Evolutionary conservation across 1,139 yeast species (phyloP).

Genomic region (Arxiozyma slooffiae): DNA sequence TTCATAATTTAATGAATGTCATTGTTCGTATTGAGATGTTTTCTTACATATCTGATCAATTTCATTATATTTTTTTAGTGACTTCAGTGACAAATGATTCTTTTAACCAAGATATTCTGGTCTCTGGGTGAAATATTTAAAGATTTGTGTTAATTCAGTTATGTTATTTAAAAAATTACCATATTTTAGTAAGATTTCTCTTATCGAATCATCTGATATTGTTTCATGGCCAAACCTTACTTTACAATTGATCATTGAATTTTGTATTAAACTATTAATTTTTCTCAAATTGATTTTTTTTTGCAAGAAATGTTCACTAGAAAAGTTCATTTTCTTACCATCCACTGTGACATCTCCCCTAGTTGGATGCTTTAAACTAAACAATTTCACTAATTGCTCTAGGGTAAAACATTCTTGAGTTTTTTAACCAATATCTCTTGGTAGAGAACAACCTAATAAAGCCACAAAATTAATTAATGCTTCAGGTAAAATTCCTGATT

Average conservation of each 20-base stretch:
- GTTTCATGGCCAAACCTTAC: conserved; percentile 9
- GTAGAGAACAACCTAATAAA: conserved; percentile 90
- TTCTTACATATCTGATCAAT: conserved; percentile 15
- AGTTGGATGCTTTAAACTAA: conserved; percentile 58
- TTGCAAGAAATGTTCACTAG: conserved; percentile 60
- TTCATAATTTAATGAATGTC: conserved; percentile 11
- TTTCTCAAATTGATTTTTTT: conserved; percentile 33
- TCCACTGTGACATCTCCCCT: conserved; percentile 92
- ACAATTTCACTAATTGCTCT: conserved; percentile 40
- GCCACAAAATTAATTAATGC: conserved; percentile 83
- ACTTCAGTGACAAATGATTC: conserved; percentile 14
- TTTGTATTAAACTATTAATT: conserved; percentile 32
- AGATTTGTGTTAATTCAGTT: conserved; percentile 39
- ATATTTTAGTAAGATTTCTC: conserved; percentile 20
- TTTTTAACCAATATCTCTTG: conserved; percentile 42
- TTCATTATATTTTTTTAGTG: conserved; percentile 9
- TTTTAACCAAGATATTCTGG: conserved; percentile 30
- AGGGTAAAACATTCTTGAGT: conserved; percentile 55
- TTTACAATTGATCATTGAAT: conserved; percentile 23
- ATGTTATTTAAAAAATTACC: conserved; percentile 38
- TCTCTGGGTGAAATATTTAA: conserved; percentile 41
- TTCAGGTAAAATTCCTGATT: conserved; percentile 67
- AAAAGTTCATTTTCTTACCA: conserved; percentile 58
- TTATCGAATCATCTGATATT: conserved; percentile 13
- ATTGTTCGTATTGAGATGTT: conserved; percentile 9